Base-by-base conservation (phyloP, 805 yeast genomes). In the Metschnikowia chrysomelidarum region DNA sequence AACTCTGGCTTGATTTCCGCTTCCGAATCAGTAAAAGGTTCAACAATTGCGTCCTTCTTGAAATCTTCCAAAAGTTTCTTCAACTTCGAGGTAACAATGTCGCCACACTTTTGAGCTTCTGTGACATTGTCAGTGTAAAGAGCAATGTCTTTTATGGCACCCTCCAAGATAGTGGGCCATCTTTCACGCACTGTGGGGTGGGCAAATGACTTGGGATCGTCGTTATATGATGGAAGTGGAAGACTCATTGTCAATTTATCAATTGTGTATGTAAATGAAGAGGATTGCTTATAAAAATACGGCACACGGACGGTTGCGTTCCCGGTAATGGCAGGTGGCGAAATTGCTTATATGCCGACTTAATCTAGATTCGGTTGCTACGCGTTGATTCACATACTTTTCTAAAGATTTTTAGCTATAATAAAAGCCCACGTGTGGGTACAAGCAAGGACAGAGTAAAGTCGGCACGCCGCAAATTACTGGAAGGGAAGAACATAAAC, bases 111-210 rank as follows among this genome's bases (percentile, higher is more conserved):
- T n/a, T 52, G 52, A 19, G 67, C 51, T 9, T 32, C 27, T 2
- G 46, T 33, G 13, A 29, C 25, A 9, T 18, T 30, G 23, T 33
- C 30, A 6, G 40, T 43, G 30, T 41, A 27, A 13, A 64, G 54
- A 12, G 64, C 45, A 26, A 82, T 62, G 54, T 89, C 97, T 18
- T 70, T 74, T 28, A 86, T 66, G 13, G 81, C 78, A 14, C 81
- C 84, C 19, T 74, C 69, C 30, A 89, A 54, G 46, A 93, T 87
- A 36, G 77, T 78, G 19, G 95, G 91, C 97, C 98, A 93, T 59
- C 98, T 80, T 23, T 69, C 67, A 44, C 76, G 71, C 7, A 86
- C 83, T 0, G 98, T 88, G 22, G 76, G 69, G 54, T 74, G 79
- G 7, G 95, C 98, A 57, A 93, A 93, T 3, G 96, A 85, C 39